phyloP scores from a whole-genome alignment of 2,329 filamentous ascomycete genomes.

The Aspergillus ibericus region DNA sequence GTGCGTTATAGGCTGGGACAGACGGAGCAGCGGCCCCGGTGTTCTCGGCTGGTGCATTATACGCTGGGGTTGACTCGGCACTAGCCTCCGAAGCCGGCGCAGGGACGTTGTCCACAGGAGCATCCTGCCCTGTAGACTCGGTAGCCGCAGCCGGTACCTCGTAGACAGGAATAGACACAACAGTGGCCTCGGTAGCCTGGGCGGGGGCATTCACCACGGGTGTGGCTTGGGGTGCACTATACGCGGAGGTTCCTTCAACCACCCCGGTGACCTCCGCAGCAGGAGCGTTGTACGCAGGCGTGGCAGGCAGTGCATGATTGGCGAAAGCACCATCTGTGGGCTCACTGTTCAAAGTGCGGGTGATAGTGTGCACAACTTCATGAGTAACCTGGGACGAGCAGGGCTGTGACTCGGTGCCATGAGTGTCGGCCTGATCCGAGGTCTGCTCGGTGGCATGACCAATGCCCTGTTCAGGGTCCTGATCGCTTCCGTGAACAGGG shows the following conservation, averaged over 20 bases:
- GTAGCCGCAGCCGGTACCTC: neutral
- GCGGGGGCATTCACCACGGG: neutral
- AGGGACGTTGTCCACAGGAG: neutral
- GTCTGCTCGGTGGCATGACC: no score
- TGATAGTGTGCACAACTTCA: conserved; percentile 31
- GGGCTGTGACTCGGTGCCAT: no score
- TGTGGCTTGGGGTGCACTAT: neutral
- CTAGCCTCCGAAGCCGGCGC: neutral
- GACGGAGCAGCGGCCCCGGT: neutral
- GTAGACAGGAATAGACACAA: neutral
- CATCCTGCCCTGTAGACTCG: neutral
- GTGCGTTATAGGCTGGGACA: neutral
- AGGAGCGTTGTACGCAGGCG: neutral
- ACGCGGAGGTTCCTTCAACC: neutral
- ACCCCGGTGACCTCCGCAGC: neutral
- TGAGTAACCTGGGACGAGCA: conserved; percentile 8
- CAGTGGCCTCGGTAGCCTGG: neutral
- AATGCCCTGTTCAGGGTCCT: neutral
- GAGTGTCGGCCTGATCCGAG: no score
- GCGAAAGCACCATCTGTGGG: conserved; percentile 16
- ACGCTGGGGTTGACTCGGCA: neutral
- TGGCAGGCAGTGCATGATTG: neutral
- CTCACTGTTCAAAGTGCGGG: conserved; percentile 18
- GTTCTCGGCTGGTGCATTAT: neutral
- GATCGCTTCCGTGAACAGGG: neutral